Conservation (phyloP, 768 basidiomycete genomes). For the Boletus sp. region DNA sequence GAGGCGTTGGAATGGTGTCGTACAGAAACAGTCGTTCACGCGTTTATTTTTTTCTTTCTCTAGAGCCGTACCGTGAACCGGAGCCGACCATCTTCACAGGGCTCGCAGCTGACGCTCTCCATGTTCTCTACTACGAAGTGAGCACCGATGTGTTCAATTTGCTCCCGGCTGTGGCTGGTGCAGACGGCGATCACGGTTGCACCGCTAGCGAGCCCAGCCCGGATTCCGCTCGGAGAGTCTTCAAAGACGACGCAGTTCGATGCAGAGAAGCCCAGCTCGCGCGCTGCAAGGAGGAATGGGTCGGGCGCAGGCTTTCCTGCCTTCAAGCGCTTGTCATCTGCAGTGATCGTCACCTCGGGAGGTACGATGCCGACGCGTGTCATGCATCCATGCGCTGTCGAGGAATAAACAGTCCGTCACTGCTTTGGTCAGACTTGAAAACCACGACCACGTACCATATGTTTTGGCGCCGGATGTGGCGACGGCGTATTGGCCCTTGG, state of each 20-base stretch:
- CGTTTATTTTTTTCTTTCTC: no score
- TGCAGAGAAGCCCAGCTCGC: constrained; percentile 53
- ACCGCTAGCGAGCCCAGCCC: constrained; percentile 68
- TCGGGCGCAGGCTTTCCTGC: constrained; percentile 62
- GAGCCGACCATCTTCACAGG: constrained; percentile 39
- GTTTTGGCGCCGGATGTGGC: constrained; percentile 74
- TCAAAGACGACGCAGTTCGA: constrained; percentile 74
- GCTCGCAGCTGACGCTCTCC: constrained; percentile 44
- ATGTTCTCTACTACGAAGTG: constrained; percentile 55
- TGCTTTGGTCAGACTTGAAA: background rate
- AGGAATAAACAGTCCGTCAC: background rate
- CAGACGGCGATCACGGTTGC: constrained; percentile 71
- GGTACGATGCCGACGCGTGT: constrained; percentile 65
- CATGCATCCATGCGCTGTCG: constrained; percentile 61
- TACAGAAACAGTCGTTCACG: background rate
- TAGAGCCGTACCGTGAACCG: constrained; percentile 40
- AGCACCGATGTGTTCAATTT: constrained; percentile 54
- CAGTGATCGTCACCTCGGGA: constrained; percentile 68
- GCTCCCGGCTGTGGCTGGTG: constrained; percentile 60
- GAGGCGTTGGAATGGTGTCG: background rate
- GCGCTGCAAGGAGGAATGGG: constrained; percentile 60
- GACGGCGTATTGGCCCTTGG: constrained; percentile 63
- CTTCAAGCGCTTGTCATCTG: constrained; percentile 70
- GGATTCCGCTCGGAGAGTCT: constrained; percentile 66
- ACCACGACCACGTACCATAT: constrained; percentile 44